Conservation (phyloP, 1,284 basidiomycete species). For the Microbotryum silenes-acaulis region DNA sequence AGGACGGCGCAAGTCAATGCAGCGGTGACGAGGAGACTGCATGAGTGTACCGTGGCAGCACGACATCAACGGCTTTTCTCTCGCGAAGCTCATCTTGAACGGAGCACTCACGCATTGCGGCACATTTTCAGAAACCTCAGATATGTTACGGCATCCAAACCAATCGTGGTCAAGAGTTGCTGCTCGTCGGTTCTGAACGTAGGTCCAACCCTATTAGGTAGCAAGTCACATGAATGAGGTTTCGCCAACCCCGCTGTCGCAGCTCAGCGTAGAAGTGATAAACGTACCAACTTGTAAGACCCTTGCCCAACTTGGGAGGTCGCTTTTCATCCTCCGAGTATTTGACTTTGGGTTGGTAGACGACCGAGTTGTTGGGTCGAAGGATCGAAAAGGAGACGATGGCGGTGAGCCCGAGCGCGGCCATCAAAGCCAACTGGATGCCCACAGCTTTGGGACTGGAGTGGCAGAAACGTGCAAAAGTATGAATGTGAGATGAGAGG, state of each 20-base stretch:
- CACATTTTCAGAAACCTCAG: constrained; percentile 85
- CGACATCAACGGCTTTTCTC: not conserved
- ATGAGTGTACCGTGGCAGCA: not conserved
- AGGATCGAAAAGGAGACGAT: constrained; percentile 66
- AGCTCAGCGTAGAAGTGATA: not conserved
- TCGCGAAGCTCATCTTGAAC: no score
- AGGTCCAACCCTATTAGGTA: constrained; percentile 61
- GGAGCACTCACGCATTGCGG: constrained; percentile 51
- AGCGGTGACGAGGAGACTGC: constrained; percentile 57
- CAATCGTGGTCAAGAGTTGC: constrained; percentile 80
- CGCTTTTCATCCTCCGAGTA: constrained; percentile 74
- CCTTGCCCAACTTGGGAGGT: constrained; percentile 70
- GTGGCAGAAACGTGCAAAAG: not conserved
- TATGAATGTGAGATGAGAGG: not conserved
- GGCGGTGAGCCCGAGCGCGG: constrained; percentile 46
- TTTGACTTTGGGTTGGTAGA: constrained; percentile 80
- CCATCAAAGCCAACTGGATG: constrained; percentile 63
- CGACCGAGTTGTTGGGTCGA: constrained; percentile 66
- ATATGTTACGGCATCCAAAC: constrained; percentile 84
- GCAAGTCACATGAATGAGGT: not conserved
- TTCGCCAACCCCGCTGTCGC: not conserved
- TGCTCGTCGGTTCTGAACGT: constrained; percentile 75
- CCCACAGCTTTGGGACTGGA: constrained; percentile 61
- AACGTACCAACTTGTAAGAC: constrained; percentile 57
- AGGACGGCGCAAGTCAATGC: constrained; percentile 63